Evolutionary conservation across 2,329 filamentous ascomycete genomes (phyloP).

Genomic region (Amylocarpus encephaloides): DNA sequence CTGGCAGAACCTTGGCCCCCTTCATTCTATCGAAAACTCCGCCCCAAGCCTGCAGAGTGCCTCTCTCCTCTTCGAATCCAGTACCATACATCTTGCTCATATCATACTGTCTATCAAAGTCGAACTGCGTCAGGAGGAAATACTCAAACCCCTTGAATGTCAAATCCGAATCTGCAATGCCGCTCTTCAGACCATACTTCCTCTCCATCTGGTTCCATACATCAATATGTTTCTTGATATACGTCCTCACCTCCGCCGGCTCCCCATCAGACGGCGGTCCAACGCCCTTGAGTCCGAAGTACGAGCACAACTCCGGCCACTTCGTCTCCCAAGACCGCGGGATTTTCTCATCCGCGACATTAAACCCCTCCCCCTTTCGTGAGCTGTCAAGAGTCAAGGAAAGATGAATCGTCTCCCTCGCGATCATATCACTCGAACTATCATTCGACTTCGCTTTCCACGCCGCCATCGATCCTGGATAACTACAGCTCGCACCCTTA

Average conservation of each 20-base stretch:
- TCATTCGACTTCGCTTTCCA: conserved; percentile 36
- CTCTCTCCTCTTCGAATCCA: conserved; percentile 38
- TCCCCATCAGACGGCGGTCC: conserved; percentile 24
- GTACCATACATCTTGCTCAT: conserved; percentile 38
- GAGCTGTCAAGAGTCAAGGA: conserved; percentile 36
- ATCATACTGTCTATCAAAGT: conserved; percentile 40
- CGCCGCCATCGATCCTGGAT: conserved; percentile 34
- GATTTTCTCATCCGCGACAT: conserved; percentile 36
- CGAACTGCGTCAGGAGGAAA: conserved; percentile 38
- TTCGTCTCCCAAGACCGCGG: conserved; percentile 36
- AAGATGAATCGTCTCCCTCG: conserved; percentile 37
- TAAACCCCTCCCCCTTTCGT: conserved; percentile 35
- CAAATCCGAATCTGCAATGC: conserved; percentile 34
- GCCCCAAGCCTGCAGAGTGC: conserved; percentile 35
- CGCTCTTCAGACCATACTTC: conserved; percentile 34
- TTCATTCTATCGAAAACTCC: conserved; percentile 39
- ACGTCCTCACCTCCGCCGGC: conserved; percentile 31
- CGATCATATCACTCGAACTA: conserved; percentile 36
- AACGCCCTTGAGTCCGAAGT: conserved; percentile 39
- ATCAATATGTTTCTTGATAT: conserved; percentile 31
- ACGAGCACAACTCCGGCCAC: conserved; percentile 40
- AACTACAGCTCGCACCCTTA: conserved; percentile 34
- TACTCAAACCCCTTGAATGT: conserved; percentile 36
- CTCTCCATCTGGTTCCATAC: conserved; percentile 31
- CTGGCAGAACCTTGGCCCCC: conserved; percentile 36